A percentile compares a stretch with the other conserved stretches of the same genome.
phyloP scores from a whole-genome alignment of 2,329 filamentous ascomycete genomes.

The Rutstroemia sydowiana region DNA sequence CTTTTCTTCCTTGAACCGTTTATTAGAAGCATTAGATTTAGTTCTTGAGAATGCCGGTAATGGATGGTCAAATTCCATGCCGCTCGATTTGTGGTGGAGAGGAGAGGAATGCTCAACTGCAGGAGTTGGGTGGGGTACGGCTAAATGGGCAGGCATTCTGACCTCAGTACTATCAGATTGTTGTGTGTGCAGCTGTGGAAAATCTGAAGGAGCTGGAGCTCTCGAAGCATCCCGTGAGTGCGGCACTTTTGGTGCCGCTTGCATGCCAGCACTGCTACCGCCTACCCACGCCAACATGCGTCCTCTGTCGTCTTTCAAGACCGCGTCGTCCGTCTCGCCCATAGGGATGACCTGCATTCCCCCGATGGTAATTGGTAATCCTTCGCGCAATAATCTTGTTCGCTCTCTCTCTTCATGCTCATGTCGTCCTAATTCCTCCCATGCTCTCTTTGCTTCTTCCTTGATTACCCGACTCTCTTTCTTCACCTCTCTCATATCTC shows the following conservation, averaged over 20 bases:
- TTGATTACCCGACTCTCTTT: conserved; percentile 9
- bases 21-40: conserved; percentile 4
- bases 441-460: conserved; percentile 83
- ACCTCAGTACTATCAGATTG: neutral
- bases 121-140: neutral
- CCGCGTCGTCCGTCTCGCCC: conserved; percentile 27
- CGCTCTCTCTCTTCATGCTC: conserved; percentile 91
- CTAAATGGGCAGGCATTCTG: too few relatives aligned
- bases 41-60: neutral
- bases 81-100: neutral
- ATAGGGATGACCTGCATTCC: conserved; percentile 94
- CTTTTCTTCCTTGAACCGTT: neutral
- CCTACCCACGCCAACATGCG: conserved; percentile 6
- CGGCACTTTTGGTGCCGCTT: neutral
- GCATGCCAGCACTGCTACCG: neutral
- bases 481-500: conserved; percentile 6
- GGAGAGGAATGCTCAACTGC: neutral
- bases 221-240: neutral
- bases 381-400: conserved; percentile 73
- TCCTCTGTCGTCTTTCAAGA: neutral
- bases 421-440: conserved; percentile 89
- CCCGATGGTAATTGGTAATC: conserved; percentile 80
- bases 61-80: neutral
- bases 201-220: neutral
- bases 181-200: neutral